These are phyloP conservation scores for Nelumbo lutea DNA, from an alignment of 164 flowering plant genomes.

Conservation along the genomic window DNA sequence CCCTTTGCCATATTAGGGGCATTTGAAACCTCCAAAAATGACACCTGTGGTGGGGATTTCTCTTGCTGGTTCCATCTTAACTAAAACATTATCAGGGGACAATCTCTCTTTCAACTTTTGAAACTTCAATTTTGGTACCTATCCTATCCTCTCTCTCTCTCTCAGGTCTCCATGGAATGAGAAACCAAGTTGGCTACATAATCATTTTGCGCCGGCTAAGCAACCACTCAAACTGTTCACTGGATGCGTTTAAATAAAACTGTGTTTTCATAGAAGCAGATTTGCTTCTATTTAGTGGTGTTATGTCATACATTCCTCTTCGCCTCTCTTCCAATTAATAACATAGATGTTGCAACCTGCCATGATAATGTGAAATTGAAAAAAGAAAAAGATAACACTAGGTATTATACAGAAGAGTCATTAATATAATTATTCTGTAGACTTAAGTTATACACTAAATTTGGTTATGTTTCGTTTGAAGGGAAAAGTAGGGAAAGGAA, in stretches of 20 bases:
- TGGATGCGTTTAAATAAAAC: not conserved
- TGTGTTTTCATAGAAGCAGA: too few species aligned
- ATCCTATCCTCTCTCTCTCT: not conserved
- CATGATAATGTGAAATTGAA: too few species aligned
- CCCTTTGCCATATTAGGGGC: not conserved
- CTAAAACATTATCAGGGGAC: not conserved
- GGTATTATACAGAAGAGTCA: too few species aligned
- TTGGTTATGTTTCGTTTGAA: too few species aligned
- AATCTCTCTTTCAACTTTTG: slow-evolving; percentile 1
- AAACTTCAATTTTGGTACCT: not conserved
- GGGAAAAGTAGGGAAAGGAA: too few species aligned
- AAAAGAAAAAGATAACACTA: too few species aligned
- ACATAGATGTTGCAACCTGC: too few species aligned
- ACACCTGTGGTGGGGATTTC: not conserved
- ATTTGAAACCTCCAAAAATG: not conserved
- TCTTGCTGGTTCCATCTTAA: not conserved
- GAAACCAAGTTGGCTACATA: not conserved
- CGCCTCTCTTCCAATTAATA: too few species aligned
- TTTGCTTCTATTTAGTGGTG: too few species aligned
- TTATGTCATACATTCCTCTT: too few species aligned
- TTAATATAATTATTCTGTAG: too few species aligned
- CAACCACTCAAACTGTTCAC: not conserved
- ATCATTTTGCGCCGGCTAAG: not conserved
- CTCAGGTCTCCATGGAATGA: not conserved
- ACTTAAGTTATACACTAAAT: too few species aligned